Conservation (phyloP, 805 yeast species). For the Lipomyces sp. region DNA sequence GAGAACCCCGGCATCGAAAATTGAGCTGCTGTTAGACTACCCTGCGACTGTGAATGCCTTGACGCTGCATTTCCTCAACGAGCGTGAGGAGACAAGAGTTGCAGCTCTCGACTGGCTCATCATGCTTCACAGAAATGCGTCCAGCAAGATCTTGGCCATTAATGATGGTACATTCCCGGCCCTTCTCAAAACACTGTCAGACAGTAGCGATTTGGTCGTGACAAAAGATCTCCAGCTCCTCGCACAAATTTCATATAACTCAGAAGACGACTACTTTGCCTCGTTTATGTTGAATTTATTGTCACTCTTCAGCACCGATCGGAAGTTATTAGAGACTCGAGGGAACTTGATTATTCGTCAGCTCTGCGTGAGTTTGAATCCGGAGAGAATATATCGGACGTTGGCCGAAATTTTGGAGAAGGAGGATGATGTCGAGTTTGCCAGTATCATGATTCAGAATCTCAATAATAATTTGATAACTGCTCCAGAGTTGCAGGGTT, state of each 20-base stretch:
- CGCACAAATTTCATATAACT: conserved; percentile 71
- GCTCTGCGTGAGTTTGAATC: conserved; percentile 76
- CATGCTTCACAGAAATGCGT: conserved; percentile 74
- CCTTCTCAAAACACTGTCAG: conserved; percentile 70
- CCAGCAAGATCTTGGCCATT: conserved; percentile 54
- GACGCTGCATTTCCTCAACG: conserved; percentile 71
- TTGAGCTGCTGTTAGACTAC: conserved; percentile 50
- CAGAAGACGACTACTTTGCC: conserved; percentile 75
- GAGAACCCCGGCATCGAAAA: conserved; percentile 11
- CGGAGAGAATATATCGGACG: conserved; percentile 81
- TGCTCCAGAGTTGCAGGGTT: conserved; percentile 73
- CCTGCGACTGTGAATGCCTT: conserved; percentile 70
- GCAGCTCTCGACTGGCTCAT: conserved; percentile 90
- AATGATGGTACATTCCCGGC: conserved; percentile 72
- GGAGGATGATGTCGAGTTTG: conserved; percentile 68
- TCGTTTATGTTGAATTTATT: conserved; percentile 75
- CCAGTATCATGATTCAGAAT: conserved; percentile 81
- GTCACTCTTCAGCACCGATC: conserved; percentile 69
- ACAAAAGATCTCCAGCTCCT: conserved; percentile 71
- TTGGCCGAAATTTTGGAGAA: conserved; percentile 73
- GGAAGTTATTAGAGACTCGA: conserved; percentile 65
- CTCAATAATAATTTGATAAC: conserved; percentile 84
- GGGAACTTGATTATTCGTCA: conserved; percentile 86
- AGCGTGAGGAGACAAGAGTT: conserved; percentile 78
- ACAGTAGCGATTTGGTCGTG: conserved; percentile 79